Evolutionary conservation across 169 alveolate species (phyloP), one percentile per base, ranked within the genome.

Genomic region (Theileria parva): DNA sequence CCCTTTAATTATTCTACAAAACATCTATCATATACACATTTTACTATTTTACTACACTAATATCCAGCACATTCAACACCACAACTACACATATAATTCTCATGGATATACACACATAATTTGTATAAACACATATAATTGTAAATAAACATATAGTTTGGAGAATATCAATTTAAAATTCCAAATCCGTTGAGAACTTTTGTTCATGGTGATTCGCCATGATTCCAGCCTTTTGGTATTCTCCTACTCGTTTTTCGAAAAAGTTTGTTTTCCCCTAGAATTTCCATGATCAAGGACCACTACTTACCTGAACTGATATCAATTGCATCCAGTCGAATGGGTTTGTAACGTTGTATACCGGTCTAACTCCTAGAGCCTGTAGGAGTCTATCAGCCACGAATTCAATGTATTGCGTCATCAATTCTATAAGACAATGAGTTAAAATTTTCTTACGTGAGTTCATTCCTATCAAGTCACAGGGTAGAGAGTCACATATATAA

Each of bases 321-420:
- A 98, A 93, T 75, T 98, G 99, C 99, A 97, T 97, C 99, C 99
- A 98, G 81, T 96, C 99, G 85, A 97, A 98, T 13, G 99, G 99
- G 77, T 97, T 98, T 63, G 92, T 80, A 17, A 93, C 92, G 86
- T 94, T 90, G 93, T 94, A 98, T 73, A 96, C 72, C 86, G 97
- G 97, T 39, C 95, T 93, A 25, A 90, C 95, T 3, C 99, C 99
- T 59, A 97, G 89, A n/a, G 98, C 92, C 71, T 85, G 83, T 50
- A 97, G 94, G 65, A 98, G 93, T 73, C 99, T 93, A 74, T 98
- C 99, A 21, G 99, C 99, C 6, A 96, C 99, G 84, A 97, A 97
- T 88, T 97, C 98, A 80, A 98, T 95, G 89, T 98, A 98, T 85
- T 96, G 96, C 2, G 96, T 83, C 99, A 98, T 98, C 53, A 95